phyloP scores from a whole-genome alignment of 2,329 filamentous ascomycete genomes.

The Arthroderma sp. region DNA sequence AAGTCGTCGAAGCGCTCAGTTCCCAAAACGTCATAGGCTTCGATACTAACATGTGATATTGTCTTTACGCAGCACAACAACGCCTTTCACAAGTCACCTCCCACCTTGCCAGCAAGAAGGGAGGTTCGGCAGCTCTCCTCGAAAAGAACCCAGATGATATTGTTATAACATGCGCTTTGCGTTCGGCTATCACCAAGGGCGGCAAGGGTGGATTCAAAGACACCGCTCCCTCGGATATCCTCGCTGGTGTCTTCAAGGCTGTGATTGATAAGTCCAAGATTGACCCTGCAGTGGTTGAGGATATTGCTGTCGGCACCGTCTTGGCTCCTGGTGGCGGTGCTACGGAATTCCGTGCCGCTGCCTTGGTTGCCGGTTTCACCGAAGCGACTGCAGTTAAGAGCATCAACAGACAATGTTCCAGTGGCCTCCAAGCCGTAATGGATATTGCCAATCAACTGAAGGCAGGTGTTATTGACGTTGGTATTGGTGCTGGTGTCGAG shows the following conservation, averaged over 20 bases:
- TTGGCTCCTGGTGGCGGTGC: conserved; percentile 87
- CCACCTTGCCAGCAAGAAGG: conserved; percentile 36
- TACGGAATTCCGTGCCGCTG: conserved; percentile 90
- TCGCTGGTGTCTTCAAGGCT: conserved; percentile 68
- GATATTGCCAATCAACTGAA: conserved; percentile 91
- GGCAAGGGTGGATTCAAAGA: conserved; percentile 94
- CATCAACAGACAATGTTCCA: conserved; percentile 89
- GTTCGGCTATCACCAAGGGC: conserved; percentile 83
- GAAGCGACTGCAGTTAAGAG: conserved; percentile 70
- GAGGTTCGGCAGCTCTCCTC: conserved; percentile 23
- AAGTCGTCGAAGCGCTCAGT: conserved; percentile 9
- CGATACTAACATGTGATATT: conserved; percentile 13
- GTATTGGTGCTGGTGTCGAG: conserved; percentile 89
- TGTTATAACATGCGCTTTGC: conserved; percentile 83
- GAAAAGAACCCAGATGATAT: conserved; percentile 52
- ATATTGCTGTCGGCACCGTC: conserved; percentile 83
- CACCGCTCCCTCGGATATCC: conserved; percentile 71
- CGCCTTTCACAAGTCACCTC: conserved; percentile 46
- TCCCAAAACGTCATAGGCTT: conserved; percentile 6
- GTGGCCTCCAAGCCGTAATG: conserved; percentile 79
- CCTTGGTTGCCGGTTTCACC: conserved; percentile 81
- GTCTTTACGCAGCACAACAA: conserved; percentile 35
- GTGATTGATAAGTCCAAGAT: conserved; percentile 77
- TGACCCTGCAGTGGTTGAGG: conserved; percentile 76
- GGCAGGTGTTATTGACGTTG: conserved; percentile 85